phyloP scores from a whole-genome alignment of 768 basidiomycete genomes.

The Xerocomus brunneocitrinus region DNA sequence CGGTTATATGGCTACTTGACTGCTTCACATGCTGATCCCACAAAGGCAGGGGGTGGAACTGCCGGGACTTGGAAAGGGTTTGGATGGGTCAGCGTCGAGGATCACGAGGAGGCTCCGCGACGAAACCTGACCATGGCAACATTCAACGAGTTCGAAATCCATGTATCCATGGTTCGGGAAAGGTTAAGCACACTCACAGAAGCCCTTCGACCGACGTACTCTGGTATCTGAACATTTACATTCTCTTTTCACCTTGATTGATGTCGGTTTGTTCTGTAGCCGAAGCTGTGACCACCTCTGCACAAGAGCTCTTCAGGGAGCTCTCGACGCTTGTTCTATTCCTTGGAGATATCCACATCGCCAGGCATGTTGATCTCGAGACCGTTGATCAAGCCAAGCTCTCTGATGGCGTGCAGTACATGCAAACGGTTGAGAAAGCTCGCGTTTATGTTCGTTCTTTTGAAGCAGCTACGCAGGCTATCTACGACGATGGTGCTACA shows the following conservation, averaged over 20 bases:
- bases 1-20: constrained; percentile 36
- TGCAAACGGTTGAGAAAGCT: constrained; percentile 42
- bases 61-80: constrained; percentile 53
- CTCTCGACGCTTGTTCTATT: constrained; percentile 39
- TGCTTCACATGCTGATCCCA: constrained; percentile 35
- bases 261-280: constrained; percentile 10
- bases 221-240: constrained; percentile 14
- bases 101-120: constrained; percentile 29
- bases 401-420: constrained; percentile 34
- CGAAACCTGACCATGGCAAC: constrained; percentile 26
- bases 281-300: constrained; percentile 21
- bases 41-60: constrained; percentile 45
- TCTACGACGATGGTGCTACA: constrained; percentile 45
- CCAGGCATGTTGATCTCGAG: constrained; percentile 49
- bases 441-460: constrained; percentile 43
- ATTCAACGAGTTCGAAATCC: constrained; percentile 32
- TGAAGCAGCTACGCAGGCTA: constrained; percentile 45
- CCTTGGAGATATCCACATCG: constrained; percentile 48
- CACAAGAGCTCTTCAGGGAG: constrained; percentile 33
- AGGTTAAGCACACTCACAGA: constrained; percentile 20
- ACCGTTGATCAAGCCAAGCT: constrained; percentile 32
- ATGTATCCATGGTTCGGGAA: constrained; percentile 27
- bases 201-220: constrained; percentile 13
- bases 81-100: constrained; percentile 42
- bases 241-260: not conserved